These are phyloP conservation scores for Torrubiella hemipterigena DNA, from an alignment of 2,329 filamentous ascomycete genomes.

Conservation along the genomic window DNA sequence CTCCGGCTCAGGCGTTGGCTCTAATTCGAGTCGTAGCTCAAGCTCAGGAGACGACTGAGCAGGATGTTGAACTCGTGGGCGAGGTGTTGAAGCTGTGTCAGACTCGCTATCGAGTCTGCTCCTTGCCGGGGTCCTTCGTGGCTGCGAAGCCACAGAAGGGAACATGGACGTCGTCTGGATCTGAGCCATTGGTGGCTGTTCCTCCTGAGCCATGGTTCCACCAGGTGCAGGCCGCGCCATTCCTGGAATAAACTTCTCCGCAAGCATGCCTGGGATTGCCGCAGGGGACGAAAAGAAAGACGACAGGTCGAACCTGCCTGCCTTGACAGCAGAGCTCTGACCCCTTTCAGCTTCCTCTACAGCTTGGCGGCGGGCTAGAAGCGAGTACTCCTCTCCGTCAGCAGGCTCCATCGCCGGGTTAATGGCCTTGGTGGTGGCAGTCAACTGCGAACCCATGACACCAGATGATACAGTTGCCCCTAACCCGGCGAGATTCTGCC, in stretches of 20 bases:
- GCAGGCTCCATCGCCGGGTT: constrained; percentile 7
- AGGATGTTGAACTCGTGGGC: not conserved
- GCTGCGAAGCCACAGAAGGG: constrained; percentile 19
- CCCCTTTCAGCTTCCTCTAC: constrained; percentile 9
- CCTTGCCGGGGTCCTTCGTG: too few species aligned
- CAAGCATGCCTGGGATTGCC: constrained; percentile 21
- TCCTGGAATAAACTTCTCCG: constrained; percentile 16
- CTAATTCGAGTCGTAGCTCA: too few species aligned
- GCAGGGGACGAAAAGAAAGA: constrained; percentile 48
- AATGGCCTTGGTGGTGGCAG: constrained; percentile 6
- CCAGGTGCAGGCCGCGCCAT: constrained; percentile 9
- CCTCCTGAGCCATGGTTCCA: constrained; percentile 4
- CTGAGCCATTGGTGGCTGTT: constrained; percentile 5
- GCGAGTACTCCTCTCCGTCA: constrained; percentile 29
- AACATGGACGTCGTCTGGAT: constrained; percentile 26
- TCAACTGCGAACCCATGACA: constrained; percentile 9
- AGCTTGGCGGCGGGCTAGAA: constrained; percentile 20
- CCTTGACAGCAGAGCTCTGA: constrained; percentile 11
- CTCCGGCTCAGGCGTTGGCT: too few species aligned
- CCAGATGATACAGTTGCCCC: too few species aligned
- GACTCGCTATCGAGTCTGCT: too few species aligned
- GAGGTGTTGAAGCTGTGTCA: too few species aligned
- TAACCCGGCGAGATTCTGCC: too few species aligned
- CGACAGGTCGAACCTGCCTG: constrained; percentile 32
- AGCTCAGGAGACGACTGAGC: not conserved